Base-by-base conservation (phyloP, 1,139 yeast species). In the Wickerhamomyces sp. region DNA sequence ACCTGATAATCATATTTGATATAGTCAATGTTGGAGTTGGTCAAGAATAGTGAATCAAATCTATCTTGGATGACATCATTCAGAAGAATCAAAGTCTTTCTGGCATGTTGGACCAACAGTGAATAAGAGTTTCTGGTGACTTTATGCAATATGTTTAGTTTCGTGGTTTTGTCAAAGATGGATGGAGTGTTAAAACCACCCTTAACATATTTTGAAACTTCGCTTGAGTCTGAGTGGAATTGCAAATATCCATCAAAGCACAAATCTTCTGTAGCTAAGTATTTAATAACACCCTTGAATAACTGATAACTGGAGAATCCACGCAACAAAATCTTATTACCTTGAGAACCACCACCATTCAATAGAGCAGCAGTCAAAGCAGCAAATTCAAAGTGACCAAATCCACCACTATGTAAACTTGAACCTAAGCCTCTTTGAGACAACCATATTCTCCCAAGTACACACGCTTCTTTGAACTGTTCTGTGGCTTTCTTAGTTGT, bases 241-340 rank as follows among this genome's bases (percentile, higher is more conserved):
- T 86, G 82, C 44, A 85, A 67, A 57, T 84, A 81, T 0, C 93
- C 93, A 15, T 69, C 66, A 27, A 72, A 64, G 42, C 72, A 66
- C 45, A 91, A 66, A 59, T 87, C 93, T 71, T 82, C 81, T 4
- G 88, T 78, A 2, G 97, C 94, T 50, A 93, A 63, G 58, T 84
- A 91, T 57, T 82, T 81, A 43, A 93, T 73, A 2, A 89, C 80
- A 60, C 95, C 96, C 63, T 88, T 90, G 70, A 93, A 93, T 46
- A 93, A 69, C 66, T 93, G 99, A 62, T 90, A 93, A 30, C 95
- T 84, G 5, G 96, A 88, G 63, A 86, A 91, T 1, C 98, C 99
- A 56, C 83, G 84, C 40, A 90, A 66, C 47, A 93, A 71, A 32
- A 89, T 82, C 58, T 81, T 84, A 58, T 84, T 84, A 23, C 94